Evolutionary conservation across 73 alveolate genomes (phyloP).

Genomic region (Uronychia setigera): DNA sequence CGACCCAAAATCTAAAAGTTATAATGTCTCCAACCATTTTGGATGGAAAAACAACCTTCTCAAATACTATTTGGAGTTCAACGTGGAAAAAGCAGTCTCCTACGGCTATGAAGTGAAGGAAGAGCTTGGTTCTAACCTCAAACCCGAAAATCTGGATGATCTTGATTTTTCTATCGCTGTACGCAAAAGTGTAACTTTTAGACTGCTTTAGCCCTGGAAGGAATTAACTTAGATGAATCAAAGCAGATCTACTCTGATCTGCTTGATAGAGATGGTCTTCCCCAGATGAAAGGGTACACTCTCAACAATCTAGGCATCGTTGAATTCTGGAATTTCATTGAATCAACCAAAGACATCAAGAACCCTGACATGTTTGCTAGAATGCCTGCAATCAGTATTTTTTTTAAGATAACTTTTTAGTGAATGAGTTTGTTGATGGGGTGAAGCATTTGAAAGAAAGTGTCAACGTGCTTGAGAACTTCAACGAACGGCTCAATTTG

Average conservation of each 20-base stretch:
- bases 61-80: slow-evolving; percentile 44
- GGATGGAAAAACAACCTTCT: slow-evolving; percentile 48
- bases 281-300: slow-evolving; percentile 33
- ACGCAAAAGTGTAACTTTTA: slow-evolving; percentile 10
- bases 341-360: slow-evolving; percentile 26
- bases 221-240: slow-evolving; percentile 18
- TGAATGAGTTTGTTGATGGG: slow-evolving; percentile 25
- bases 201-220: slow-evolving; percentile 53
- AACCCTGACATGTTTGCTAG: slow-evolving; percentile 8
- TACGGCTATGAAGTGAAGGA: slow-evolving; percentile 31
- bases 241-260: slow-evolving; percentile 11
- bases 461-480: slow-evolving; percentile 28
- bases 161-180: slow-evolving; percentile 22
- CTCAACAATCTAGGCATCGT: slow-evolving; percentile 54
- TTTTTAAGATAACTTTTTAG: slow-evolving; percentile 1
- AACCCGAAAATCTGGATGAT: not conserved
- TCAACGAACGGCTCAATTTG: slow-evolving; percentile 12
- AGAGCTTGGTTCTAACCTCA: slow-evolving; percentile 9
- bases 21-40: slow-evolving; percentile 29
- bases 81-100: slow-evolving; percentile 48
- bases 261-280: not conserved
- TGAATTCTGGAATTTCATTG: slow-evolving; percentile 56
- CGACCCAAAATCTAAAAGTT: too few species aligned
- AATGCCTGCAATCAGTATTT: not conserved
- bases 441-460: slow-evolving; percentile 37